Evolutionary conservation across 2,329 filamentous ascomycete species (phyloP).

Genomic region (Diaporthe citri): DNA sequence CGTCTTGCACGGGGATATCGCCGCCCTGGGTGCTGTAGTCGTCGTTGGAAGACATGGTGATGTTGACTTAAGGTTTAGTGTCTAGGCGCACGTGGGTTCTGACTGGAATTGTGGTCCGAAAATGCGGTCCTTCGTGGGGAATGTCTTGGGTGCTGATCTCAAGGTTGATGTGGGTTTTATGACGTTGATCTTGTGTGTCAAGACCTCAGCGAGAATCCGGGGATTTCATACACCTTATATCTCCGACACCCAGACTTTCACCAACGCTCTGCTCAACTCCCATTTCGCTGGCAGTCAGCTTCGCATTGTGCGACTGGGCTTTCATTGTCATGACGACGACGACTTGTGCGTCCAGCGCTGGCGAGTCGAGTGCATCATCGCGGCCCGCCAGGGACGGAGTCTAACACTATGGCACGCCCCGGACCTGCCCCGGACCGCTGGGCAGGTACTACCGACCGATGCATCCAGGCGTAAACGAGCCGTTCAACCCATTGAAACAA

Average conservation of each 20-base stretch:
- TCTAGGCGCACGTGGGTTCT: conserved; percentile 26
- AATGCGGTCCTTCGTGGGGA: conserved; percentile 35
- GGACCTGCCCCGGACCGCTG: conserved; percentile 4
- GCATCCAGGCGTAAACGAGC: not conserved
- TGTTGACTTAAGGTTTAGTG: conserved; percentile 28
- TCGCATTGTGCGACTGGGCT: not conserved
- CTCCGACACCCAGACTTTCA: not conserved
- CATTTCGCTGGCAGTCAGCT: not conserved
- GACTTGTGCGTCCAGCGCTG: conserved; percentile 12
- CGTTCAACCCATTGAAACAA: not conserved
- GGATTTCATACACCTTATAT: conserved; percentile 33
- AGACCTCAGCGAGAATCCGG: not conserved
- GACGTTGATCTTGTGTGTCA: not conserved
- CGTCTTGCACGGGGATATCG: conserved; percentile 39
- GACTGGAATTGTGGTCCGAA: conserved; percentile 30
- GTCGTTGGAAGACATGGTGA: conserved; percentile 36
- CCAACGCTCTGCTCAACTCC: not conserved
- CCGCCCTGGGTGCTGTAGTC: conserved; percentile 36
- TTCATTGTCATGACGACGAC: conserved; percentile 32
- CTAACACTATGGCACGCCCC: not conserved
- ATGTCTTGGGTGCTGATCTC: conserved; percentile 12
- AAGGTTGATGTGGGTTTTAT: conserved; percentile 2
- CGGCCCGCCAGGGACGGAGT: not conserved
- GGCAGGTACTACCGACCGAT: not conserved
- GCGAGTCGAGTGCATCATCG: conserved; percentile 18